Evolutionary conservation across 441 rosid genomes (phyloP).

Genomic region (Populus hybrid): DNA sequence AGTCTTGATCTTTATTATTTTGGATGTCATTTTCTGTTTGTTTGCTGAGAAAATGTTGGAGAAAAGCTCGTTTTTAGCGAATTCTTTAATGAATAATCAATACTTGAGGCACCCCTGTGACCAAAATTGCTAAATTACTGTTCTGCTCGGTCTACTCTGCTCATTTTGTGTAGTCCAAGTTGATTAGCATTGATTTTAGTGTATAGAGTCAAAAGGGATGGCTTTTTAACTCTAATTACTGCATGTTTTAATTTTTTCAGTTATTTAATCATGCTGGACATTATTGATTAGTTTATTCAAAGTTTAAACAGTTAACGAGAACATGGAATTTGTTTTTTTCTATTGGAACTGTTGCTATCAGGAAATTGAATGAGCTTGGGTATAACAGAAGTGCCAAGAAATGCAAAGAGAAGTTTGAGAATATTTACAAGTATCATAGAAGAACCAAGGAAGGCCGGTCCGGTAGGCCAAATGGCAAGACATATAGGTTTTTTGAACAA

Average conservation of each 20-base stretch:
- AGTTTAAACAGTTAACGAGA: slow-evolving; percentile 13
- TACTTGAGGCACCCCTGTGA: not conserved
- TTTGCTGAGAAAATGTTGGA: slow-evolving; percentile 8
- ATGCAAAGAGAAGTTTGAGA: slow-evolving; percentile 75
- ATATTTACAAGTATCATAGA: slow-evolving; percentile 57
- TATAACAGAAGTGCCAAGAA: slow-evolving; percentile 58
- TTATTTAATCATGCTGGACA: slow-evolving; percentile 11
- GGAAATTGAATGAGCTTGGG: slow-evolving; percentile 54
- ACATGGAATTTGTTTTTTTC: not conserved
- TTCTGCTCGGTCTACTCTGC: not conserved
- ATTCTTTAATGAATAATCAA: not conserved
- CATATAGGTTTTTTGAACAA: slow-evolving; percentile 58
- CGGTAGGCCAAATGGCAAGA: slow-evolving; percentile 31
- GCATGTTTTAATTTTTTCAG: not conserved
- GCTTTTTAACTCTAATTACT: not conserved
- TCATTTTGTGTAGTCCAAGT: not conserved
- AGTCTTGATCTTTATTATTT: not conserved
- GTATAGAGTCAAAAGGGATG: slow-evolving; percentile 2
- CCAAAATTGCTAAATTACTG: not conserved
- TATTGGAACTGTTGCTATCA: slow-evolving; percentile 29
- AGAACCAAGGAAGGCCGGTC: slow-evolving; percentile 57
- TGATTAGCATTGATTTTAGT: slow-evolving; percentile 1
- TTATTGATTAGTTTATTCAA: slow-evolving; percentile 13
- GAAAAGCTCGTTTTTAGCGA: not conserved
- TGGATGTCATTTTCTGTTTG: slow-evolving; percentile 9